Evolutionary conservation across 257 asterid genomes (phyloP).

Genomic region (Linderniella brevidens): DNA sequence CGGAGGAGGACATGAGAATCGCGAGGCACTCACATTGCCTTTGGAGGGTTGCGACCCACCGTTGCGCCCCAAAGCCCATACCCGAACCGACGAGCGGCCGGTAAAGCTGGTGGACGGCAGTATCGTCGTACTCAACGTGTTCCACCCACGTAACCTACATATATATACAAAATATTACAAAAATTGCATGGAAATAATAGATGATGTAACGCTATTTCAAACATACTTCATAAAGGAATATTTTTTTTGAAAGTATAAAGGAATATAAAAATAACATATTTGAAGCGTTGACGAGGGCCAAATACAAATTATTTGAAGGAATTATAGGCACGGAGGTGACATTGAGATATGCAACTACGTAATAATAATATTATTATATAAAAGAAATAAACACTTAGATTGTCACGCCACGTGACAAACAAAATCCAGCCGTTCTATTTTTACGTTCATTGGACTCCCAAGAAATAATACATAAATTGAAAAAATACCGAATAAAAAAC

Average conservation of each 20-base stretch:
- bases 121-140: slow-evolving; percentile 79
- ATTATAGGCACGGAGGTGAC: no score
- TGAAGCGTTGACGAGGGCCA: no score
- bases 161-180: not conserved
- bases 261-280: not conserved
- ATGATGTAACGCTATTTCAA: not conserved
- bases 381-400: no score
- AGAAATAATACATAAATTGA: no score
- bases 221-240: not conserved
- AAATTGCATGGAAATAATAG: not conserved
- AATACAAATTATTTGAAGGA: no score
- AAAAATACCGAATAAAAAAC: no score
- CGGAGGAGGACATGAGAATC: slow-evolving; percentile 59
- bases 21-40: slow-evolving; percentile 85
- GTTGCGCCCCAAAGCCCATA: slow-evolving; percentile 77
- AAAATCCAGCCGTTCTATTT: no score
- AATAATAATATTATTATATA: no score
- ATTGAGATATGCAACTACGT: no score
- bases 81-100: slow-evolving; percentile 47
- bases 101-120: slow-evolving; percentile 51
- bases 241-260: slow-evolving; percentile 25
- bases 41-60: slow-evolving; percentile 87
- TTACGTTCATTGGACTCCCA: no score
- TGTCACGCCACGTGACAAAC: no score
- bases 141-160: slow-evolving; percentile 82